Evolutionary conservation across 2,329 filamentous ascomycete genomes (phyloP), one percentile per base, ranked within the genome.

Genomic region (Aspergillus fructus): DNA sequence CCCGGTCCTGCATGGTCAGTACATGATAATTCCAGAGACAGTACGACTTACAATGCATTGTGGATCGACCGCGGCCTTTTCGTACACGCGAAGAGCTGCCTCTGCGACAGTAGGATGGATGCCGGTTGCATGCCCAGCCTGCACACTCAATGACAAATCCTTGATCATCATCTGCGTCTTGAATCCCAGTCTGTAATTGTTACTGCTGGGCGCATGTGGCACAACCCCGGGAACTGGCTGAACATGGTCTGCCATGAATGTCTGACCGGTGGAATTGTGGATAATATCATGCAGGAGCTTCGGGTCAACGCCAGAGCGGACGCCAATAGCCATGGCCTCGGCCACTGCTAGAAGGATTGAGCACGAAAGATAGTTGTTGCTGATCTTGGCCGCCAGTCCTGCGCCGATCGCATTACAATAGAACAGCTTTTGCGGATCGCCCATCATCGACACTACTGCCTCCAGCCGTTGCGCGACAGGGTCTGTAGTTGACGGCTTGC

Each of bases 241-340:
- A 66, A 79, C 83, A 40, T 75, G 73, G 59, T 83, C 81, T 50
- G 76, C 77, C 40, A 84, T 82, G 0, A 78, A 71, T 54, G 78
- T 82, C 64, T 83, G 80, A 2, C 80, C 81, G 0, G 81, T 83
- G 0, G 79, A 78, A 2, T 79, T 78, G 15, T 76, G 75, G 59
- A 79, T 84, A 4, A 85, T 78, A 47, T 78, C 78, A 1, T 79
- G 76, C 23, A 86, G 72, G 3, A 82, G 76, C 4, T 78, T 69
- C 0, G 83, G 81, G 59, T 85, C 81, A 54, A 87, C 72, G 0
- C 84, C 83, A 5, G 80, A 78, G 1, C 76, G 71, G 74, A 87
- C 86, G 0, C 83, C 83, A 68, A 87, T 83, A 58, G 85, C 80
- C 74, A 86, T 81, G 1, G 83, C 82, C 66, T 87, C 84, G 0